phyloP scores from a whole-genome alignment of 1,284 basidiomycete genomes.

The Trametes pubescens region DNA sequence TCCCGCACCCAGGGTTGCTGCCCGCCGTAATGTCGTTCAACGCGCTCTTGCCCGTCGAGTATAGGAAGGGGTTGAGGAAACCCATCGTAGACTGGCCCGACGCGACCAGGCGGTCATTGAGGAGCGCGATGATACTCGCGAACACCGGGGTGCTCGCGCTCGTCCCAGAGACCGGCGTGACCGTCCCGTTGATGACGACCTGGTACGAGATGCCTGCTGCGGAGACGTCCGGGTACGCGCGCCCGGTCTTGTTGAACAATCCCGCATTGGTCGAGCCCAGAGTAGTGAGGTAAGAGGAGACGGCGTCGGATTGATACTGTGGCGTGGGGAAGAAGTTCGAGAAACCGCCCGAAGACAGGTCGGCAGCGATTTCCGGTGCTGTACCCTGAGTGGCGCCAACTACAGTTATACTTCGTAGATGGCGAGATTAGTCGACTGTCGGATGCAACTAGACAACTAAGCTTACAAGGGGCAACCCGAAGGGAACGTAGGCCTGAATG shows the following conservation, averaged over 20 bases:
- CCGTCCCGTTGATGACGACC: slow-evolving; percentile 58
- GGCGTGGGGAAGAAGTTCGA: slow-evolving; percentile 54
- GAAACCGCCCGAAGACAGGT: slow-evolving; percentile 66
- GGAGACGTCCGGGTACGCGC: slow-evolving; percentile 40
- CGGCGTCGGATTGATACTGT: slow-evolving; percentile 47
- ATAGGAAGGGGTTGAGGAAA: slow-evolving; percentile 70
- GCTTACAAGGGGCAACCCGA: slow-evolving; percentile 49
- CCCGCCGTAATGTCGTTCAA: slow-evolving; percentile 69
- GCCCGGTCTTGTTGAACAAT: slow-evolving; percentile 36
- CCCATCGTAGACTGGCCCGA: slow-evolving; percentile 59
- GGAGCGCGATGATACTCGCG: slow-evolving; percentile 62
- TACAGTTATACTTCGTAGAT: slow-evolving; percentile 52
- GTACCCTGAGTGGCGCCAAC: slow-evolving; percentile 65
- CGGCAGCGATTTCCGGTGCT: slow-evolving; percentile 41
- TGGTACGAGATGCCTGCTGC: slow-evolving; percentile 52
- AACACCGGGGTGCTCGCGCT: slow-evolving; percentile 68
- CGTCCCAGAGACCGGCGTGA: slow-evolving; percentile 60
- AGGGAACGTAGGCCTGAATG: slow-evolving; percentile 72
- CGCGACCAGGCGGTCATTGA: slow-evolving; percentile 66
- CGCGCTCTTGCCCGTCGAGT: slow-evolving; percentile 52
- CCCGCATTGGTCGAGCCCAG: slow-evolving; percentile 51
- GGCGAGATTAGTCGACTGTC: background rate
- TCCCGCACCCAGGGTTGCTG: slow-evolving; percentile 45
- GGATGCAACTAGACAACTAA: no score
- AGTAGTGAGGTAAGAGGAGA: slow-evolving; percentile 40